Conservation (phyloP, 768 basidiomycete genomes). For the Cubamyces sp. region DNA sequence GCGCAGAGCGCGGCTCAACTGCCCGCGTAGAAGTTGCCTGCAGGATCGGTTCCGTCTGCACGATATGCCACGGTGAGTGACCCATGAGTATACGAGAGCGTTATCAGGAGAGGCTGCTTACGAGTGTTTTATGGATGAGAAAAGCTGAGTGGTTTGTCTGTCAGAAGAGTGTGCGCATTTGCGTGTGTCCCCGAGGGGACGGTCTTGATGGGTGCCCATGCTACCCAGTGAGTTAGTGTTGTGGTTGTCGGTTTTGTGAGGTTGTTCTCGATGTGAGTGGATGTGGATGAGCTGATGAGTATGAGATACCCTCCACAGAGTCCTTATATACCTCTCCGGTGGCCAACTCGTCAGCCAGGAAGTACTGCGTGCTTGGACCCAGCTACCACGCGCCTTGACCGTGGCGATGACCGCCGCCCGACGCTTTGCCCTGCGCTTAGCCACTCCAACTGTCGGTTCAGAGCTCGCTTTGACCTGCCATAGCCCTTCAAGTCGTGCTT, state of each 20-base stretch:
- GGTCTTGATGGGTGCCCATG: background rate
- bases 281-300: background rate
- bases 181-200: background rate
- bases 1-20: too few species aligned
- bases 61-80: background rate
- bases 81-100: background rate
- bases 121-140: background rate
- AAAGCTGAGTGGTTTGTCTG: constrained; percentile 1
- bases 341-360: too few species aligned
- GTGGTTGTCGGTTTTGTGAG: background rate
- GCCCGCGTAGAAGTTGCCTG: background rate
- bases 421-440: too few species aligned
- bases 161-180: background rate
- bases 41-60: background rate
- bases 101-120: background rate
- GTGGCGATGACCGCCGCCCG: background rate
- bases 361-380: too few species aligned
- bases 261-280: background rate
- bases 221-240: background rate
- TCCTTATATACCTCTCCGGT: background rate
- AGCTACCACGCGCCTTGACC: background rate
- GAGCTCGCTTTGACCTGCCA: background rate
- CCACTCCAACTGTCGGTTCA: background rate
- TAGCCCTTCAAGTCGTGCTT: background rate
- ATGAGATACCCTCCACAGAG: background rate